Base-by-base conservation (phyloP, 2,329 filamentous ascomycete genomes). In the Phoma sp. region DNA sequence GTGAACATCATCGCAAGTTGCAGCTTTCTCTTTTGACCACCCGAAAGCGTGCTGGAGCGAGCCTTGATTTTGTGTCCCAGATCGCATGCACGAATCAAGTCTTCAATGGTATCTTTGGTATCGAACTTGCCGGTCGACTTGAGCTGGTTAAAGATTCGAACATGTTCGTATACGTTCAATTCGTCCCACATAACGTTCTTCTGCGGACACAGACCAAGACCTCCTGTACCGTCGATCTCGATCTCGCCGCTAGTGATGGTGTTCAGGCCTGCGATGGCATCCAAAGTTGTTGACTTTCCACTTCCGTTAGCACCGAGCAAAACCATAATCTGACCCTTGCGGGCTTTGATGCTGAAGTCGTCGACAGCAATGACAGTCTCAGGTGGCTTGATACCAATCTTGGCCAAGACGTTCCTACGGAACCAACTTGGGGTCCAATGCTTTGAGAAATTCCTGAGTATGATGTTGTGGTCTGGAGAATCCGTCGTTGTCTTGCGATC, bases 1-100 rank as follows among this genome's bases (percentile, higher is more conserved):
- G 91, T 96, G 64, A 97, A 87, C 92, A 96, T 96, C 86, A 96
- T 93, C 5, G 92, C 92, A 2, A 97, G 81, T 73, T 97, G 93
- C 7, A 96, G 81, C 73, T 97, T 97, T 46, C 93, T 83, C 77
- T 96, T 96, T 74, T 97, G 93, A 0, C 93, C 93, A 7, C 93
- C 93, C 2, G 92, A 96, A 0, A 97, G 80, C 0, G 91, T 96
- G 68, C 86, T 87, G 0, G 92, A 85, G 56, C 82, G 80, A 0
- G 92, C 89, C 29, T 85, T 84, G 33, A 86, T 78, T 76, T 97
- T 97, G 46, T 85, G 81, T 18, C 83, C 83, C 2, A 97, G 82
- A 70, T 96, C 93, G 59, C 95, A 87, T 1, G 86, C 82, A 5
- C 76, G 76, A 45, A 95, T 86, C 1, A 96, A 81, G 7, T 86